A percentile compares a stretch with the other conserved stretches of the same genome.
These are phyloP conservation scores for Ruellia speciosa DNA, from an alignment of 305 asterid species.

Conservation along the genomic window DNA sequence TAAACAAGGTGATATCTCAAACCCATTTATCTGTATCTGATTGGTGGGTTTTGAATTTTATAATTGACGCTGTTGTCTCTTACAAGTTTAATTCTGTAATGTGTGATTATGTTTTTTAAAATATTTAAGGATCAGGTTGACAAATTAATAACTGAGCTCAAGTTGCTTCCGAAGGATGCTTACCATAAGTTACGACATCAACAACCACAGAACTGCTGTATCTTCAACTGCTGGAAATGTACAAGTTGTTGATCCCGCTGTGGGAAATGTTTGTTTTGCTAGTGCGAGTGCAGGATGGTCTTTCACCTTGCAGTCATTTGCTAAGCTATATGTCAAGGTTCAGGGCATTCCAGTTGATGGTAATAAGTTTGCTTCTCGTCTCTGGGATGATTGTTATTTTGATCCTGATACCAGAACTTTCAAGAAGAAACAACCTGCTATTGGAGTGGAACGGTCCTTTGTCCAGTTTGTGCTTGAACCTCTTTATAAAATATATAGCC, in stretches of 20 bases:
- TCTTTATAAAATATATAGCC: constrained; percentile 86
- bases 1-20: constrained; percentile 68
- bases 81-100: constrained; percentile 5
- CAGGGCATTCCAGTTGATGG: constrained; percentile 95
- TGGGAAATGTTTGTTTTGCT: constrained; percentile 93
- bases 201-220: constrained; percentile 70
- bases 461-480: constrained; percentile 96
- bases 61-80: constrained; percentile 1
- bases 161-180: constrained; percentile 94
- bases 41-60: background rate
- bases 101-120: constrained; percentile 17
- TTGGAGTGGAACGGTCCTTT: constrained; percentile 84
- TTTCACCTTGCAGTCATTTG: constrained; percentile 86
- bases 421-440: constrained; percentile 75
- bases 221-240: constrained; percentile 91
- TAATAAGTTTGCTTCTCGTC: constrained; percentile 77
- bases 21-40: constrained; percentile 7
- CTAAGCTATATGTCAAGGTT: constrained; percentile 84
- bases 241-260: constrained; percentile 77
- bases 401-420: constrained; percentile 70
- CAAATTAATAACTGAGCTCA: constrained; percentile 83
- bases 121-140: constrained; percentile 49
- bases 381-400: constrained; percentile 93
- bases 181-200: constrained; percentile 87
- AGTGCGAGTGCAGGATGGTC: constrained; percentile 99